Percentiles rank a stretch among this genome's conserved stretches.
These are phyloP conservation scores for Chenopodium quinoa DNA, from an alignment of 148 eudicot genomes.

Conservation along the genomic window DNA sequence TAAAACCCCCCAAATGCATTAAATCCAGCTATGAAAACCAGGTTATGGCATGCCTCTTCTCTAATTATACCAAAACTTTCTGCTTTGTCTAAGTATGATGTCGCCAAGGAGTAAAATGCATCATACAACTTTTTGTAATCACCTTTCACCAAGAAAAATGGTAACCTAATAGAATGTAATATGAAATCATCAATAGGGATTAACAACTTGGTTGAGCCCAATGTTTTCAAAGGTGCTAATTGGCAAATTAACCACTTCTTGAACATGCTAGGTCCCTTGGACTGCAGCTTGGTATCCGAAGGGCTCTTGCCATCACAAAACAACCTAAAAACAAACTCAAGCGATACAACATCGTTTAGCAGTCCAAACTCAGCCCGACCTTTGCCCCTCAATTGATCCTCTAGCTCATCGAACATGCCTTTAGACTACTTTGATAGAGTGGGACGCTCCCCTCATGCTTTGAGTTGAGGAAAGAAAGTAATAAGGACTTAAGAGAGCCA, in stretches of 20 bases:
- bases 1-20: constrained; percentile 63
- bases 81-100: constrained; percentile 43
- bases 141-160: constrained; percentile 37
- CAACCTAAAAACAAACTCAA: constrained; percentile 46
- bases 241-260: no score
- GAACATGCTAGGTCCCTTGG: no score
- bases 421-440: constrained; percentile 20
- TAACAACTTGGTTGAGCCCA: no score
- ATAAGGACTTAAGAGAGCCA: constrained; percentile 34
- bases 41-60: constrained; percentile 72
- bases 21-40: constrained; percentile 51
- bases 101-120: constrained; percentile 34
- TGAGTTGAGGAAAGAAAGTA: constrained; percentile 29
- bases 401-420: constrained; percentile 36
- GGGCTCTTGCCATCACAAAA: constrained; percentile 39
- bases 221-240: no score
- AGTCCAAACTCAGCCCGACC: constrained; percentile 33
- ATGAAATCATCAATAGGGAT: no score
- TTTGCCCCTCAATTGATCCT: constrained; percentile 13
- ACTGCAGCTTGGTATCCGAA: constrained; percentile 3
- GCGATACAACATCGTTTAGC: constrained; percentile 35
- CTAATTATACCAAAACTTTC: constrained; percentile 41
- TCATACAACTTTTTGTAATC: constrained; percentile 45
- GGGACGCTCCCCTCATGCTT: constrained; percentile 34
- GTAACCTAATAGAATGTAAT: no score